Base-by-base conservation (phyloP, 2,329 filamentous ascomycete species). In the Elsinoe batatas region DNA sequence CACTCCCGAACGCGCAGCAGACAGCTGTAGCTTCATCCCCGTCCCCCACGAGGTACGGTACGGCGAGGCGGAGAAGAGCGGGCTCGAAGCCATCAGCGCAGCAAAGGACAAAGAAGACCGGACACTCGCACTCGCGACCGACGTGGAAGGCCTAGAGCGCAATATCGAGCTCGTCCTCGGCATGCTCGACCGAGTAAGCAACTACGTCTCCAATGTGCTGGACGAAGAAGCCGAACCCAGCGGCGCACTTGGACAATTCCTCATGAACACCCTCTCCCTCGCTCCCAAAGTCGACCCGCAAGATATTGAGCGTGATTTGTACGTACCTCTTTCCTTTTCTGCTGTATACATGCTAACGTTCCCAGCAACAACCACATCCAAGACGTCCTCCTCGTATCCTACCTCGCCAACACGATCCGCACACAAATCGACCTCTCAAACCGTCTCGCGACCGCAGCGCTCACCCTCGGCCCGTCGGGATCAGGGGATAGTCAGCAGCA, bases 351-450 rank as follows among this genome's bases (percentile, higher is more conserved):
- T 46, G n/a, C 56, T 65, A 57, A 68, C 72, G 43, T 49, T 38
- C 10, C 37, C 68, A 82, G 80, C 82, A 98, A 98, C 83, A 95
- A 95, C 79, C 93, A 98, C 77, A 90, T 98, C 73, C 93, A 98
- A 77, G 93, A 98, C 72, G 91, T 98, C 59, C 84, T 98, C 63
- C 91, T 97, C 72, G 91, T 98, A 65, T 95, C 90, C 63, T 98
- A 98, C 78, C 81, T 98, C 62, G 90, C 93, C 71, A 98, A 97
- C 80, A 96, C 90, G 63, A 95, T 97, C 75, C 89, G 91, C 72
- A 97, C 91, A 64, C 93, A 98, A 78, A 96, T 98, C 76, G 93
- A 97, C 68, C 83, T 98, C 58, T 95, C 91, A 62, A 95, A 97
- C 80, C 83, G 91, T 61, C 78, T 98, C 67, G 91, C 91, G 54